Evolutionary conservation across 2,329 filamentous ascomycete species (phyloP).

Genomic region (Tolypocladium guangdongense): DNA sequence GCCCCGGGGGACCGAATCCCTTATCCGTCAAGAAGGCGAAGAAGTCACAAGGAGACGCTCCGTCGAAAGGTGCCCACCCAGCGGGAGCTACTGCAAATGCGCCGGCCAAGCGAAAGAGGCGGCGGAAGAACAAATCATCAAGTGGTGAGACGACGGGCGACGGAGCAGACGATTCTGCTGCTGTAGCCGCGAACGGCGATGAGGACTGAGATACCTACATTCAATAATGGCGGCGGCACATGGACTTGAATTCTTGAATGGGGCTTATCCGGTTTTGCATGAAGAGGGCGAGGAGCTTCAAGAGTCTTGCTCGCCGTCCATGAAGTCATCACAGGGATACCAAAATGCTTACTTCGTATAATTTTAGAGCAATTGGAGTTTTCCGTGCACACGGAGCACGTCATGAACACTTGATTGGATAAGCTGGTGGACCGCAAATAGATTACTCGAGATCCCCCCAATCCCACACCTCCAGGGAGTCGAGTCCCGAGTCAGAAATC

Average conservation of each 20-base stretch:
- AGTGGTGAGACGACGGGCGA: slow-evolving; percentile 6
- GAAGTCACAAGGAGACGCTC: slow-evolving; percentile 26
- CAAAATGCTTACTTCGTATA: background rate
- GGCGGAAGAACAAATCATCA: slow-evolving; percentile 18
- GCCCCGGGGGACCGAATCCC: slow-evolving; percentile 60
- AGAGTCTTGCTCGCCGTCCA: background rate
- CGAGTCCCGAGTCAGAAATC: background rate
- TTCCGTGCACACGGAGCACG: background rate
- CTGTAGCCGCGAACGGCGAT: slow-evolving; percentile 5
- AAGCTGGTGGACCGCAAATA: background rate
- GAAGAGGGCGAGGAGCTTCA: background rate
- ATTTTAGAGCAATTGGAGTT: background rate
- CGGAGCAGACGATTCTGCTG: slow-evolving; percentile 4
- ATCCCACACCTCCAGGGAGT: background rate
- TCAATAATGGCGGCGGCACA: background rate
- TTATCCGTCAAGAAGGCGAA: slow-evolving; percentile 60
- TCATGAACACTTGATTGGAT: background rate
- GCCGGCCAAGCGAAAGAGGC: slow-evolving; percentile 19
- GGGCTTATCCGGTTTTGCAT: background rate
- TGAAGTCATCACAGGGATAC: background rate
- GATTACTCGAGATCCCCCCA: background rate
- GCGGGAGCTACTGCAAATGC: slow-evolving; percentile 11
- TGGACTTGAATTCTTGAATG: background rate
- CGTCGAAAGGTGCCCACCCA: slow-evolving; percentile 19
- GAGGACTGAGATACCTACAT: slow-evolving; percentile 9